A percentile compares a stretch with the other conserved stretches of the same genome.
Evolutionary conservation across 2,329 filamentous ascomycete species (phyloP).

Genomic region (Ceratocystis alfenasii): DNA sequence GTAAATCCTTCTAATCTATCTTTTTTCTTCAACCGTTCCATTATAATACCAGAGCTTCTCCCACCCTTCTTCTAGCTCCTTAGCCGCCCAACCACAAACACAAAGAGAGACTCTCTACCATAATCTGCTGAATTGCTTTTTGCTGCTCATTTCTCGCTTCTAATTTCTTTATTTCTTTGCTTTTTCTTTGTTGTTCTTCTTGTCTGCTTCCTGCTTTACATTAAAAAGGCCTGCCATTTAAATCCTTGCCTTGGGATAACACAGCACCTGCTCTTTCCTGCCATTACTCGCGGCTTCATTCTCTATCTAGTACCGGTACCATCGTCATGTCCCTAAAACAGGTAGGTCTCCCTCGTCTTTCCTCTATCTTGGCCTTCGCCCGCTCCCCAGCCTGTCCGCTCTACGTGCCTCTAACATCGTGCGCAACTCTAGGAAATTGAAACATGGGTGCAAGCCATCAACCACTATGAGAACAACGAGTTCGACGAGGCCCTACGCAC

Average conservation of each 20-base stretch:
- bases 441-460: conserved; percentile 88
- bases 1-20: neutral
- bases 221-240: conserved; percentile 1
- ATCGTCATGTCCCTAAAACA: conserved; percentile 48
- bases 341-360: conserved; percentile 31
- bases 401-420: neutral
- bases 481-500: conserved; percentile 78
- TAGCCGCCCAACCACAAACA: conserved; percentile 9
- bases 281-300: neutral
- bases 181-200: neutral
- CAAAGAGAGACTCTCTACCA: conserved; percentile 3
- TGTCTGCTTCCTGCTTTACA: conserved; percentile 3
- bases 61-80: conserved; percentile 7
- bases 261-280: neutral
- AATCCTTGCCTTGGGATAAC: neutral
- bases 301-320: conserved; percentile 21
- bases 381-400: neutral
- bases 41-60: conserved; percentile 19
- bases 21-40: neutral
- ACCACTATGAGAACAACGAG: conserved; percentile 91
- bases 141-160: conserved; percentile 13
- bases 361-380: neutral
- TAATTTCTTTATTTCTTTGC: conserved; percentile 16
- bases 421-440: conserved; percentile 69
- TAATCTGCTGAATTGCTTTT: neutral